Percentiles rank a stretch among this genome's conserved stretches.
Evolutionary conservation across 2,329 filamentous ascomycete species (phyloP).

Genomic region (Fusarium sp.): DNA sequence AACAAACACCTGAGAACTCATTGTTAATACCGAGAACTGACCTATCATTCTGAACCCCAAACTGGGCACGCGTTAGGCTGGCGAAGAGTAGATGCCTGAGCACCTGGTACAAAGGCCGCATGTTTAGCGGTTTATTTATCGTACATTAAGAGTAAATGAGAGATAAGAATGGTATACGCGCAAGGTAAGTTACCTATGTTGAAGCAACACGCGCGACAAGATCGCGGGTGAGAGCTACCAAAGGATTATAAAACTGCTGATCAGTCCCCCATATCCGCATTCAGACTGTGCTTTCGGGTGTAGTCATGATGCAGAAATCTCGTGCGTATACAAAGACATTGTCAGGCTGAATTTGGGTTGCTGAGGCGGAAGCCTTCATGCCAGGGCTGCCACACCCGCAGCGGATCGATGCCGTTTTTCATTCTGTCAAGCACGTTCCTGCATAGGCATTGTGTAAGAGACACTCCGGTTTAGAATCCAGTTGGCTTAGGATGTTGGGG

Average conservation of each 20-base stretch:
- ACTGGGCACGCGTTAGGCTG: neutral
- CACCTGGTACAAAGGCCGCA: conserved; percentile 16
- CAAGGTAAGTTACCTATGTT: neutral
- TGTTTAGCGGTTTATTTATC: neutral
- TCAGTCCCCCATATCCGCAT: conserved; percentile 17
- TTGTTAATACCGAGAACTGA: conserved; percentile 36
- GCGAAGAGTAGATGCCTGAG: conserved; percentile 17
- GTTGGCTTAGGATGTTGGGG: neutral
- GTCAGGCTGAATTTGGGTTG: conserved; percentile 30
- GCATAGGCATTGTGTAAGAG: neutral
- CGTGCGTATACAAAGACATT: conserved; percentile 20
- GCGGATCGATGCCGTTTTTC: conserved; percentile 13
- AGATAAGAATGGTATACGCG: neutral
- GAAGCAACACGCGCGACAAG: neutral
- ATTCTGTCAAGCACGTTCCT: conserved; percentile 9
- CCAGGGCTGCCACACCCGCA: conserved; percentile 3
- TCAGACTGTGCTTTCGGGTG: neutral
- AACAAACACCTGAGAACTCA: conserved; percentile 35
- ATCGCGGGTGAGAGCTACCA: neutral
- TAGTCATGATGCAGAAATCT: neutral
- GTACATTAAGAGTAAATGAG: conserved; percentile 5
- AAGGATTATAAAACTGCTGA: conserved; percentile 22
- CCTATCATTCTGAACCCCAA: conserved; percentile 37
- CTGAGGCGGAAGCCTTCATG: conserved; percentile 31
- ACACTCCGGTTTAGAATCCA: neutral